phyloP scores from a whole-genome alignment of 2,329 filamentous ascomycete genomes.

The Tolypocladium tropicale region DNA sequence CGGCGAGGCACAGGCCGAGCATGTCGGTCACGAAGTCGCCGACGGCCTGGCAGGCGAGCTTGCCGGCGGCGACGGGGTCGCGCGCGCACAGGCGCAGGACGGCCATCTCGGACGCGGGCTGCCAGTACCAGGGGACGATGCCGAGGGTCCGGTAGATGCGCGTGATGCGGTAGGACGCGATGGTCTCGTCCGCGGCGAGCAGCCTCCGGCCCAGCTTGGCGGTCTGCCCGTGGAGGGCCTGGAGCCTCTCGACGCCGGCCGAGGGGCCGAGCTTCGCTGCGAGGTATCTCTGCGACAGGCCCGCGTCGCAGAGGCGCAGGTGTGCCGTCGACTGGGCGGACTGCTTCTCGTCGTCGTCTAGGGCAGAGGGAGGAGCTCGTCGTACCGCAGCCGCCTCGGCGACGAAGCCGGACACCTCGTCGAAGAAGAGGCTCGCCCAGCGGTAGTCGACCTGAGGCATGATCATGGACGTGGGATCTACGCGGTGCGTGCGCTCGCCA shows the following conservation, averaged over 20 bases:
- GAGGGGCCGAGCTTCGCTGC: neutral
- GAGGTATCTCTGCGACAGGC: constrained; percentile 7
- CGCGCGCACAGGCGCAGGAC: constrained; percentile 8
- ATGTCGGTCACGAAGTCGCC: constrained; percentile 7
- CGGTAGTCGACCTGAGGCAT: constrained; percentile 11
- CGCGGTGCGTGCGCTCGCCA: constrained; percentile 6
- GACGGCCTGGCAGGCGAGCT: constrained; percentile 3
- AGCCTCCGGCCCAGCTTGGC: constrained; percentile 6
- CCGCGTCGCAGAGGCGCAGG: constrained; percentile 11
- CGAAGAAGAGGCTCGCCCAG: constrained; percentile 12
- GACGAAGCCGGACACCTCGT: constrained; percentile 14
- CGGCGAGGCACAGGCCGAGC: constrained; percentile 5
- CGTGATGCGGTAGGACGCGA: constrained; percentile 7
- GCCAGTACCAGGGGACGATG: constrained; percentile 14
- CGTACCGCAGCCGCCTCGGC: neutral
- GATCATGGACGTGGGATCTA: neutral
- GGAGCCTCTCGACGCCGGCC: constrained; percentile 2
- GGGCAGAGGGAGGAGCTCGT: neutral
- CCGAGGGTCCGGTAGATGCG: constrained; percentile 12
- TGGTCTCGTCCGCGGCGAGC: constrained; percentile 3
- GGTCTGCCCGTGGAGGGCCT: neutral
- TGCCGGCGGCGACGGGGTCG: constrained; percentile 6
- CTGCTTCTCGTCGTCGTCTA: neutral
- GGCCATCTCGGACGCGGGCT: constrained; percentile 8
- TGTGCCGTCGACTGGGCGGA: neutral